Evolutionary conservation across 2,329 filamentous ascomycete genomes (phyloP), one percentile per base, ranked within the genome.

Genomic region (Fusarium torulosum): DNA sequence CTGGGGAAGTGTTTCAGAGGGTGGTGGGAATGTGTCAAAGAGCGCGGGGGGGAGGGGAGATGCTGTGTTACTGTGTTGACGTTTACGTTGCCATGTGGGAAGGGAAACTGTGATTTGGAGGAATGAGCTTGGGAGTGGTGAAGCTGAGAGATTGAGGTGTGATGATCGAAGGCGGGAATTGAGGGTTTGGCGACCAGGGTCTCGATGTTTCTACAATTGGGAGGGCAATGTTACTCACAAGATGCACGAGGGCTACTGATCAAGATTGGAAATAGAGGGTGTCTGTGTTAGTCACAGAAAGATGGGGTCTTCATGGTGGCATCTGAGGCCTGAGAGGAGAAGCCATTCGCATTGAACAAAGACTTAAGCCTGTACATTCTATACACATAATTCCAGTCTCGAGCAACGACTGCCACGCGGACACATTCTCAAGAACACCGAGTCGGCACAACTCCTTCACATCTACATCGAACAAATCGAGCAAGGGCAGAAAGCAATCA

Each of bases 1-100:
- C 59, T 50, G 49, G 59, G 41, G 21, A 47, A 45, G 41, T 45
- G 65, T 68, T 68, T 67, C 64, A 67, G 45, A 13, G 27, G 33
- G 21, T 50, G 45, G 29, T 59, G 54, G 40, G 9, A 23, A 59
- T 50, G 62, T 60, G 62, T 61, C 62, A 66, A 41, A n/a, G 35
- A n/a, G n/a, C n/a, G n/a, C n/a, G 41, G 19, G 17, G 49, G 19
- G 33, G 21, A 27, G 21, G 42, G 45, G 43, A 21, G 27, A 40
- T 42, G 44, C 21, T 42, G 62, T 66, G 51, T 6, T 17, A 66
- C 52, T 2, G 19, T 23, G 46, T 31, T 61, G 49, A 47, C 23
- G 15, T 29, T 65, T 38, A 47, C 40, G n/a, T 65, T 53, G n/a
- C 43, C 27, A 33, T 46, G 50, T 46, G 62, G 63, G 37, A 41